Evolutionary conservation across 2,329 filamentous ascomycete species (phyloP).

Genomic region (Sarocladiaceae sp.): DNA sequence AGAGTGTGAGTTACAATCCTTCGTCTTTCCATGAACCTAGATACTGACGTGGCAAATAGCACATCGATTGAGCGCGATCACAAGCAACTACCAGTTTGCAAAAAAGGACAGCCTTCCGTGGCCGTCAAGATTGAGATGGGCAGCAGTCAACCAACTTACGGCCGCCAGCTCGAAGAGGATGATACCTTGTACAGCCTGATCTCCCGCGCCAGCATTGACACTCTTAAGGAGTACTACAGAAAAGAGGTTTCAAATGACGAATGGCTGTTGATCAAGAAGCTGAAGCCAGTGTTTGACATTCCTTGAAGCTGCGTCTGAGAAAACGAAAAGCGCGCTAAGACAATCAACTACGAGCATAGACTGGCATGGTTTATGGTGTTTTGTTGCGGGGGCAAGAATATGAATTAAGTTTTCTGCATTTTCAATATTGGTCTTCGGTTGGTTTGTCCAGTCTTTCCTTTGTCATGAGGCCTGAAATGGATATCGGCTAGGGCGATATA

Average conservation of each 20-base stretch:
- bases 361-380: too few species aligned
- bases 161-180: conserved; percentile 88
- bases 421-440: too few species aligned
- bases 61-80: conserved; percentile 96
- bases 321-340: too few species aligned
- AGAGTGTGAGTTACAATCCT: conserved; percentile 64
- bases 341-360: too few species aligned
- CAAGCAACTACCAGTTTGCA: conserved; percentile 88
- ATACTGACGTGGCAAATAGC: conserved; percentile 45
- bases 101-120: conserved; percentile 95
- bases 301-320: too few species aligned
- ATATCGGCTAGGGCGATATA: too few species aligned
- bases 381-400: too few species aligned
- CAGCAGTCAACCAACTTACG: conserved; percentile 86
- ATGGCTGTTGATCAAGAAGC: conserved; percentile 90
- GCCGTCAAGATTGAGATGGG: conserved; percentile 97
- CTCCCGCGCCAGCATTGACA: conserved; percentile 85
- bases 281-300: conserved; percentile 93
- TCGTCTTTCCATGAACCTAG: conserved; percentile 17
- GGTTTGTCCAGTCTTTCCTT: too few species aligned
- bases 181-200: conserved; percentile 86
- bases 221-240: conserved; percentile 92
- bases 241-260: conserved; percentile 86
- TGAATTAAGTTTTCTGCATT: too few species aligned
- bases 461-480: too few species aligned